phyloP scores from a whole-genome alignment of 495 filamentous ascomycete genomes.

The Daldinia caldariorum region DNA sequence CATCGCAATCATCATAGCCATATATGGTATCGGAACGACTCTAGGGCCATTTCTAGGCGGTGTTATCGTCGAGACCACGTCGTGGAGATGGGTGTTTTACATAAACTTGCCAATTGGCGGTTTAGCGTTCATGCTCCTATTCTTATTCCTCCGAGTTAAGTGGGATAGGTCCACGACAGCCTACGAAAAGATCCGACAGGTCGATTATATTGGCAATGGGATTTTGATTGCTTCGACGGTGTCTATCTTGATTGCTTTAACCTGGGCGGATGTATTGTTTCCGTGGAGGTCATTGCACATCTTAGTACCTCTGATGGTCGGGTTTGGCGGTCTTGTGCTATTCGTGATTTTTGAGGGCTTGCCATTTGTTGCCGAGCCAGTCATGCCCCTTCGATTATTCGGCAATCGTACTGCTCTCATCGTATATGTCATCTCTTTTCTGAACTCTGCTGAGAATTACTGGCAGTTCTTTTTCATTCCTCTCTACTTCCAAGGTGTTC shows the following conservation, averaged over 20 bases:
- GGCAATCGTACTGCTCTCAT: constrained; percentile 44
- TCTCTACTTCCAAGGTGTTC: constrained; percentile 60
- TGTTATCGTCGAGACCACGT: constrained; percentile 66
- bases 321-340: constrained; percentile 35
- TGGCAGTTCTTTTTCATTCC: constrained; percentile 60
- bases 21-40: constrained; percentile 78
- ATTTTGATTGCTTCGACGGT: constrained; percentile 44
- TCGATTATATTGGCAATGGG: constrained; percentile 49
- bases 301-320: constrained; percentile 45
- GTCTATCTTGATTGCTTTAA: constrained; percentile 47
- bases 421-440: constrained; percentile 40
- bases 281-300: constrained; percentile 47
- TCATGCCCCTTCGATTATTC: constrained; percentile 46
- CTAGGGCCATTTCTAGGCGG: constrained; percentile 80
- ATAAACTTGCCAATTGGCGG: constrained; percentile 49
- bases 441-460: constrained; percentile 39
- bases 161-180: constrained; percentile 37
- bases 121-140: constrained; percentile 40
- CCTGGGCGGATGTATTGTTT: constrained; percentile 39
- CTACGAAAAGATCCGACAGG: constrained; percentile 22
- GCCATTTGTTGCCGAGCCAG: constrained; percentile 38
- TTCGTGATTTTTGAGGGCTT: constrained; percentile 43
- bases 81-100: constrained; percentile 49
- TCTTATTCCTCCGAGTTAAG: constrained; percentile 48
- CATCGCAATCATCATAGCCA: constrained; percentile 66